Percentiles rank a stretch among this genome's conserved stretches.
These are phyloP conservation scores for Solanum bulbocastanum DNA, from an alignment of 257 asterid genomes.

Conservation along the genomic window DNA sequence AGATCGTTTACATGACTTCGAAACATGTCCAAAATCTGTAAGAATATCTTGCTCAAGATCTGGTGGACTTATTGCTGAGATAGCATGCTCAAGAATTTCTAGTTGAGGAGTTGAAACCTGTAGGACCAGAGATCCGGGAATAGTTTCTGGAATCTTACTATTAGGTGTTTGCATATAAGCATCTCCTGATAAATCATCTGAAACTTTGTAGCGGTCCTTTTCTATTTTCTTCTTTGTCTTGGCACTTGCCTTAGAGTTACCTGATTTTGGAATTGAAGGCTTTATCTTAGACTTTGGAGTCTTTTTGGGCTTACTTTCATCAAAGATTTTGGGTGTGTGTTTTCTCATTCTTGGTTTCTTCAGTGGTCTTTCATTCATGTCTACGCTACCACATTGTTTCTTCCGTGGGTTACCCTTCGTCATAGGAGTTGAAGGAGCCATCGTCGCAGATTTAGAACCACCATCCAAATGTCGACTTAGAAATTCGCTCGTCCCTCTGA, in stretches of 20 bases:
- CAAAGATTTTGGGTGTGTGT: conserved; percentile 37
- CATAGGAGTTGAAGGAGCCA: not conserved
- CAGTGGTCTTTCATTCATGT: not conserved
- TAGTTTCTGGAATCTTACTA: not conserved
- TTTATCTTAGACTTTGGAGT: not conserved
- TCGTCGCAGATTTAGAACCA: not conserved
- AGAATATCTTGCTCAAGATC: not conserved
- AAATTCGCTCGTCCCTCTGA: not conserved
- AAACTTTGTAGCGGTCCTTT: not conserved
- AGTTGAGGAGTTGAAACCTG: conserved; percentile 20
- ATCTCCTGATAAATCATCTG: not conserved
- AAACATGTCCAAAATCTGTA: not conserved
- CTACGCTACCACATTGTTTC: not conserved
- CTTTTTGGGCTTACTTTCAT: conserved; percentile 15
- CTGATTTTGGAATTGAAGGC: not conserved
- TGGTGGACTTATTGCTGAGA: not conserved
- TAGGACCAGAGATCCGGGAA: not conserved
- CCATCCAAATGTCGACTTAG: not conserved
- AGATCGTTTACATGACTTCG: conserved; percentile 2
- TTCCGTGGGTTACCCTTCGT: not conserved
- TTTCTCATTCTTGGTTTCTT: conserved; percentile 11
- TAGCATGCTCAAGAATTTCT: conserved; percentile 7
- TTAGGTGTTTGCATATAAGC: not conserved
- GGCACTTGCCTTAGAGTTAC: not conserved
- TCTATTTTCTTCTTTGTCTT: not conserved